These are phyloP conservation scores for Colletotrichum cereale DNA, from an alignment of 2,329 filamentous ascomycete genomes.

Conservation along the genomic window DNA sequence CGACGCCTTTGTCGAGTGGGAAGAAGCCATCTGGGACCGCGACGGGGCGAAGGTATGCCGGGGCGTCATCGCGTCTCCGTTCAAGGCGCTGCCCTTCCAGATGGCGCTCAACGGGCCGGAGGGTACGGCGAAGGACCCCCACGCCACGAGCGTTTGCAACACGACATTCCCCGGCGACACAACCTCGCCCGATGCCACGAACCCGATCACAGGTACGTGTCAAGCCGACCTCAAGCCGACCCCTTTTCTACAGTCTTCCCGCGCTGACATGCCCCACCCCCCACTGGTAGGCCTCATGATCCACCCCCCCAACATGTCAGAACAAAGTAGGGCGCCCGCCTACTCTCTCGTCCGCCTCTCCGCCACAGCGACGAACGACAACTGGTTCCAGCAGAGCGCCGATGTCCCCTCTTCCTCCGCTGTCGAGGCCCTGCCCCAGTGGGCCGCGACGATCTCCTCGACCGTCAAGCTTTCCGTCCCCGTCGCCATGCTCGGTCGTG, in stretches of 20 bases:
- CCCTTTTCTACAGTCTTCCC: slow-evolving; percentile 36
- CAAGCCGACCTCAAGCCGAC: slow-evolving; percentile 44
- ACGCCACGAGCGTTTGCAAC: slow-evolving; percentile 58
- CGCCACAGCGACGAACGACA: slow-evolving; percentile 62
- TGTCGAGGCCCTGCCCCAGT: slow-evolving; percentile 47
- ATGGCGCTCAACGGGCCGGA: slow-evolving; percentile 54
- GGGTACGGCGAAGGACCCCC: slow-evolving; percentile 46
- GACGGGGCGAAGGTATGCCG: slow-evolving; percentile 56
- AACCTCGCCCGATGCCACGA: slow-evolving; percentile 48
- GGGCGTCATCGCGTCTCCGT: slow-evolving; percentile 67
- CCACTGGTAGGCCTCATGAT: slow-evolving; percentile 59
- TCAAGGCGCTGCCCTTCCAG: slow-evolving; percentile 63
- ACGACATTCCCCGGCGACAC: slow-evolving; percentile 58
- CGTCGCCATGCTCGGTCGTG: slow-evolving; percentile 57
- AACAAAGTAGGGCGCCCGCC: slow-evolving; percentile 52
- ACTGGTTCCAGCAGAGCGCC: slow-evolving; percentile 67
- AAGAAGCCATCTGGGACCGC: slow-evolving; percentile 61
- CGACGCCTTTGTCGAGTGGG: slow-evolving; percentile 69
- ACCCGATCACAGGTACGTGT: slow-evolving; percentile 60
- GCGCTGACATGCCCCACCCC: neutral
- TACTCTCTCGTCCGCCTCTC: slow-evolving; percentile 67
- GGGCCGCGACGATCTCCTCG: slow-evolving; percentile 62
- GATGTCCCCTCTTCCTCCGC: slow-evolving; percentile 43
- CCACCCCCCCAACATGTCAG: slow-evolving; percentile 51
- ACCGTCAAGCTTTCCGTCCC: slow-evolving; percentile 59